Percentiles rank a stretch among this genome's conserved stretches.
Conservation (phyloP, 805 yeast genomes). For the Yarrowia keelungensis region DNA sequence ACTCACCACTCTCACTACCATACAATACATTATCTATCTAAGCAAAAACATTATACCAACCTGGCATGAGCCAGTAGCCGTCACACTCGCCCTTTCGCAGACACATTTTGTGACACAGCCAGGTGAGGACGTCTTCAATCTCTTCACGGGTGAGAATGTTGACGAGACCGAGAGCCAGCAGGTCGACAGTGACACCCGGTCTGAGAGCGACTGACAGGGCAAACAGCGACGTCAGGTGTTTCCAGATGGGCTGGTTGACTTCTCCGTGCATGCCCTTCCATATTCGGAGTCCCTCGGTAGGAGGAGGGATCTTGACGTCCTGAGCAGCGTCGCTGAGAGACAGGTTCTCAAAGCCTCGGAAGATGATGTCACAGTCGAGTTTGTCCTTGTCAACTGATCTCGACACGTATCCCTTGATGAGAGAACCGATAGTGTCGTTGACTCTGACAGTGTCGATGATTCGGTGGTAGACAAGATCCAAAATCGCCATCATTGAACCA, state of each 20-base stretch:
- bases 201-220: slow-evolving; percentile 56
- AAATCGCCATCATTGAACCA: slow-evolving; percentile 66
- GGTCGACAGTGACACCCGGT: slow-evolving; percentile 59
- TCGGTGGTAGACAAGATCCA: slow-evolving; percentile 60
- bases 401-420: slow-evolving; percentile 73
- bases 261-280: slow-evolving; percentile 76
- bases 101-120: slow-evolving; percentile 44
- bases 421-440: slow-evolving; percentile 48
- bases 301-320: slow-evolving; percentile 32
- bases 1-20: no score
- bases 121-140: slow-evolving; percentile 44
- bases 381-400: slow-evolving; percentile 72
- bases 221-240: slow-evolving; percentile 57
- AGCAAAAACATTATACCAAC: slow-evolving; percentile 45
- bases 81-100: slow-evolving; percentile 40
- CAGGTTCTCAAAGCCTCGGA: slow-evolving; percentile 45
- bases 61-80: slow-evolving; percentile 44
- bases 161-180: slow-evolving; percentile 44
- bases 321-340: slow-evolving; percentile 28
- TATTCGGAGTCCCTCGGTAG: slow-evolving; percentile 40
- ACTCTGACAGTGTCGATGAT: slow-evolving; percentile 58
- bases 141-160: slow-evolving; percentile 46
- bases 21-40: slow-evolving; percentile 3
- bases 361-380: slow-evolving; percentile 68
- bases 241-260: slow-evolving; percentile 68